Evolutionary conservation across 148 eudicot species (phyloP), one percentile per base, ranked within the genome.

Genomic region (Persicaria maculosa): DNA sequence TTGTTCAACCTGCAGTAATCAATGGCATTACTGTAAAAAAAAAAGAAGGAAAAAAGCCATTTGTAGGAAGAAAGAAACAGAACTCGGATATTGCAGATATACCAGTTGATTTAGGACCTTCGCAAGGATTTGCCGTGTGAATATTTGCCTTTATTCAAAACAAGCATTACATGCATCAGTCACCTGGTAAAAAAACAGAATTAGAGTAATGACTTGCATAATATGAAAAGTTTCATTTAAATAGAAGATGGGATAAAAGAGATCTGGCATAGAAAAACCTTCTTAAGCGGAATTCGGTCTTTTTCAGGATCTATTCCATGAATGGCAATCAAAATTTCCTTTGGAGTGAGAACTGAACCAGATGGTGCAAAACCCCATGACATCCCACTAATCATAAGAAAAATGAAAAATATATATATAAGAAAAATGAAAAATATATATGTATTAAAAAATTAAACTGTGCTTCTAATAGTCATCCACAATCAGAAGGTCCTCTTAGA

Each of bases 141-240:
- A 95, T 85, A 88, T 79, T 72, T 89, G 87, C 46, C 85, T 84
- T 84, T 88, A 96, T 81, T 92, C 94, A 80, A 95, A 95, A 84
- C 99, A 95, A 79, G 87, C 85, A 85, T 90, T 95, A 82, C 99
- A 95, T 50, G 97, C 97, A 82, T 95, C 99, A 43, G 92, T 95
- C 73, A 95, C 88, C 99, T 95, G 88, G 81, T 83, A 64, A 10
- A 61, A 17, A 64, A 36, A 40, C 46, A 64, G 12, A 36, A 36
- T 64, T 12, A 15, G 69, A 4, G 15, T 25, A 4, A 36, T 14
- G 46, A 14, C 45, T 40, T 36, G 19, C 44, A 61, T 25, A 25
- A 10, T 25, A 25, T 64, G n/a, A 64, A 6, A 62, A 31, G 45
- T 10, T 62, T 44, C 31, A 10, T 9, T 25, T 25, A 61, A 61